phyloP scores from a whole-genome alignment of 2,329 filamentous ascomycete genomes.

The Talaromyces pinophilus region DNA sequence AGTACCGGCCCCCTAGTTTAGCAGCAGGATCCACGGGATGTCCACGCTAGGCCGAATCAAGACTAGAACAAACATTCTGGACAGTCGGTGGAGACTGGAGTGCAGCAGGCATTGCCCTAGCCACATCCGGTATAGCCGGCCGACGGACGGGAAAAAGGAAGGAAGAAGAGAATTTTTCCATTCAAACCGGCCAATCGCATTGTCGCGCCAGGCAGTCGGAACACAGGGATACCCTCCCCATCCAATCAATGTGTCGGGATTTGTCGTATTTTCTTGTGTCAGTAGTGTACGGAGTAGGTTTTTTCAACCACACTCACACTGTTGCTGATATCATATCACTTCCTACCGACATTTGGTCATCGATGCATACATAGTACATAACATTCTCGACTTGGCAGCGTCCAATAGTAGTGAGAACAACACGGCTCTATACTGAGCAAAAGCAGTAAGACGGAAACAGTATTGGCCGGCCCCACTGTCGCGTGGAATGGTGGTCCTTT shows the following conservation, averaged over 20 bases:
- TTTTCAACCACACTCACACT: not conserved
- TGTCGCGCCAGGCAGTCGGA: constrained; percentile 5
- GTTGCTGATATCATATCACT: not conserved
- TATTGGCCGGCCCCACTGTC: constrained; percentile 18
- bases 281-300: too few relatives aligned
- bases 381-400: not conserved
- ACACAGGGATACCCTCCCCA: constrained; percentile 15
- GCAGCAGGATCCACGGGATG: not conserved
- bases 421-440: not conserved
- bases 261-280: not conserved
- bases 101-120: constrained; percentile 14
- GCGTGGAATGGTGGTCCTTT: constrained; percentile 21
- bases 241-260: constrained; percentile 8
- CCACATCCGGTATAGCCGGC: not conserved
- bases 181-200: not conserved
- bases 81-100: constrained; percentile 11
- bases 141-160: not conserved
- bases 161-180: not conserved
- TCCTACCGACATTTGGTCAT: not conserved
- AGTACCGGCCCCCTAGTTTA: not conserved
- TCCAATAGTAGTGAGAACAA: not conserved
- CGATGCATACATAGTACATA: not conserved
- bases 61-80: constrained; percentile 2
- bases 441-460: not conserved
- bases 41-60: not conserved